Evolutionary conservation across 2,329 filamentous ascomycete species (phyloP).

Genomic region (Penicillium sp.): DNA sequence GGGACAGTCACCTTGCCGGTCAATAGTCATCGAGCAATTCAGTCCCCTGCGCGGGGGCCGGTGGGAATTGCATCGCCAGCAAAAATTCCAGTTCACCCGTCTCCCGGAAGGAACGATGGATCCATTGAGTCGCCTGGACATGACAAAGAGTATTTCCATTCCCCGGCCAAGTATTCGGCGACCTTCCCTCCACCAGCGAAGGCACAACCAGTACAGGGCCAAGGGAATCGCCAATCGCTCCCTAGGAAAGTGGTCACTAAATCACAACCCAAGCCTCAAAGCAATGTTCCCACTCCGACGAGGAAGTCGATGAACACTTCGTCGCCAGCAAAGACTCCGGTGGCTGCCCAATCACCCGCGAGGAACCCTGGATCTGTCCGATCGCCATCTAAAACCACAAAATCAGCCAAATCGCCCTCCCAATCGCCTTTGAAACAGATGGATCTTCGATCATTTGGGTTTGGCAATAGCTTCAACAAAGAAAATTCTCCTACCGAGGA

Average conservation of each 20-base stretch:
- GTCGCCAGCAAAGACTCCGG: background rate
- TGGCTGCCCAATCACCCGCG: background rate
- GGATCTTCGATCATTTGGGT: slow-evolving; percentile 5
- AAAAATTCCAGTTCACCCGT: background rate
- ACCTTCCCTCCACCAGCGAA: background rate
- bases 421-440: slow-evolving; percentile 1
- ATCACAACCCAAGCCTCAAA: background rate
- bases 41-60: background rate
- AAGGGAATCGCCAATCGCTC: background rate
- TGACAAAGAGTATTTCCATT: background rate
- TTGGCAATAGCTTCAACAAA: background rate
- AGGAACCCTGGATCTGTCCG: background rate
- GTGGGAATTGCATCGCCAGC: background rate
- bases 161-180: background rate
- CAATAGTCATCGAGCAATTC: background rate
- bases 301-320: background rate
- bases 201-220: background rate
- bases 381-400: background rate
- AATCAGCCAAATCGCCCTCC: background rate
- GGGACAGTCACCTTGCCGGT: background rate
- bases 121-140: background rate
- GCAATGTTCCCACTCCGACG: background rate
- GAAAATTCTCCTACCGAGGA: background rate
- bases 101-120: background rate
- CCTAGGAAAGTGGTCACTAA: background rate